Evolutionary conservation across 148 eudicot species (phyloP), one percentile per base, ranked within the genome.

Genomic region (Beta vulgaris): DNA sequence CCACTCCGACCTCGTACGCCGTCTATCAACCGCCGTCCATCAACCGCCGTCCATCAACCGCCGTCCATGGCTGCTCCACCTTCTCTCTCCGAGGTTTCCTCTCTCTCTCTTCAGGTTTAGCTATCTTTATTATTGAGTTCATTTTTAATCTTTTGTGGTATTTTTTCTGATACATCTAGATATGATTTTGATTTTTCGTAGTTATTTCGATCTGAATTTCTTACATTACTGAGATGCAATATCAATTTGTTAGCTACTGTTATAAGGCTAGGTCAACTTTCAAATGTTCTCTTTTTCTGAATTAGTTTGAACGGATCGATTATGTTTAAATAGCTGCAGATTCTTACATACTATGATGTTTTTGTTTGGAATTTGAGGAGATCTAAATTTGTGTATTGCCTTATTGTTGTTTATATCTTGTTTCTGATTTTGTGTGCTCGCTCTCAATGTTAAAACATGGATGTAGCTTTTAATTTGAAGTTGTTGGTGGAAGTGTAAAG

Each of bases 1-100:
- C 21, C 40, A 42, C 46, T 4, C 7, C 23, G 7, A 66, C 62
- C 18, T 68, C 10, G 8, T 36, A 23, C 69, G 71, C 72, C 81
- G 76, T 43, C 53, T 73, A 67, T 39, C 36, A 25, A 35, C 51
- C 39, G 39, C 13, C 28, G 54, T 26, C 60, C 49, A 39, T 40
- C 82, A 2, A 82, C n/a, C 69, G 71, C 72, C 81, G 76, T 43
- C 53, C 77, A 67, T 39, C 36, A 25, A 35, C 51, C 39, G 39
- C 13, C 28, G 54, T 26, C 60, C 49, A 39, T 79, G 85, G 82
- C 85, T 67, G 74, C 72, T 25, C 35, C 80, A 9, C 85, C 85
- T 75, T 82, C 85, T 57, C 82, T 79, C 13, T 46, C 82, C 37
- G 71, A 79, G 82, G 85, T 82, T 55, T 54, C 35, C 43, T n/a